These are phyloP conservation scores for Jaenimonas drosophilae DNA, from an alignment of 208 protist species.

Conservation along the genomic window DNA sequence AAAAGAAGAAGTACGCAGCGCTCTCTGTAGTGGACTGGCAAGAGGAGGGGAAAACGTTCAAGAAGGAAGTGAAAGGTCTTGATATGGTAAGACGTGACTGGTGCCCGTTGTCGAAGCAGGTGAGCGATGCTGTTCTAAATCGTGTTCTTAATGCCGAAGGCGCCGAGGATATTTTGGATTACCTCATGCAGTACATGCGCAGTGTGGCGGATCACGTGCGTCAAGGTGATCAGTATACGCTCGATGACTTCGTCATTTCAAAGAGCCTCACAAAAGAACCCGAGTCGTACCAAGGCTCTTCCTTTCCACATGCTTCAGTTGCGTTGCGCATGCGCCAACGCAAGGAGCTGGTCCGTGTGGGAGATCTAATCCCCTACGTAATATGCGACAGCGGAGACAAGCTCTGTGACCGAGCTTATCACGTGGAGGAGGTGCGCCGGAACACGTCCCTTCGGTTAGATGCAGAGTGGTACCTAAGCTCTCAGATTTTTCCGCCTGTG, in stretches of 20 bases:
- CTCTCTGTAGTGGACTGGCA: conserved; percentile 72
- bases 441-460: conserved; percentile 65
- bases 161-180: conserved; percentile 82
- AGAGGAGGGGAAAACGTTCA: conserved; percentile 48
- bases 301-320: conserved; percentile 92
- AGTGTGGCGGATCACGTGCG: conserved; percentile 70
- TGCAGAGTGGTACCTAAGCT: conserved; percentile 90
- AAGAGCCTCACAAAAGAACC: conserved; percentile 96
- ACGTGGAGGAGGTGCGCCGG: conserved; percentile 81
- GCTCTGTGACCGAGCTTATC: conserved; percentile 63
- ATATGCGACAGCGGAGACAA: conserved; percentile 56
- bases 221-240: conserved; percentile 30
- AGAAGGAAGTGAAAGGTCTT: conserved; percentile 96
- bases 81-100: conserved; percentile 99
- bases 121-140: conserved; percentile 90
- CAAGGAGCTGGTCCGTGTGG: conserved; percentile 87
- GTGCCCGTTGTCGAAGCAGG: conserved; percentile 95
- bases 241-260: conserved; percentile 96
- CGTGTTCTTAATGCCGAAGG: conserved; percentile 87
- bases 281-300: conserved; percentile 91
- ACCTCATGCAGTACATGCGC: conserved; percentile 90
- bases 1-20: conserved; percentile 94
- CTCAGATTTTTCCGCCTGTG: conserved; percentile 93
- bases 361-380: conserved; percentile 97
- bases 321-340: conserved; percentile 89